Base-by-base conservation (phyloP, 768 basidiomycete genomes). In the Tricholoma furcatifolium region DNA sequence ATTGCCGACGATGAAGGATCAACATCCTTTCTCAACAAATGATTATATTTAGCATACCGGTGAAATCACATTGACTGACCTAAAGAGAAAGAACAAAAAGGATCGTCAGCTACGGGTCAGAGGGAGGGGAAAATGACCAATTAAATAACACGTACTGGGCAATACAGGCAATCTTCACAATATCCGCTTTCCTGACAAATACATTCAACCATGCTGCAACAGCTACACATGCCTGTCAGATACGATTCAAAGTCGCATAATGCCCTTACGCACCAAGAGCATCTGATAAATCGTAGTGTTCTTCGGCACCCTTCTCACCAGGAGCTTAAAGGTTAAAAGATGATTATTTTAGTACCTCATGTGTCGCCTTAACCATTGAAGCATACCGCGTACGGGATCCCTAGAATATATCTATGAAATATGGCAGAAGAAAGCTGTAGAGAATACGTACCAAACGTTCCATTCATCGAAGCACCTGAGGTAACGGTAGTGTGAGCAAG, bases 181-280 rank as follows among this genome's bases (percentile, higher is more conserved):
- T 69, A 58, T 82, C 78, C 4, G 80, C 78, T 46, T 85, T 80
- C 15, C 82, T 72, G 6, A 84, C 74, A 54, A 85, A 80, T 4
- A 83, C 76, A 60, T 84, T 83, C 47, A 85, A 65, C 81, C 82
- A 85, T 8, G 79, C 70, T 2, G 78, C 80, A 45, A 85, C 80
- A 15, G 81, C 82, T 74, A 59, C 21, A 27, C 8, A 55, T 56
- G 23, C 59, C n/a, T 17, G 44, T 9, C 14, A 4, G 32, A 18
- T 17, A 53, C 12, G 14, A 34, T 41, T n/a, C 24, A 39, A 10
- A 6, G 45, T 24, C 34, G 32, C 57, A 52, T 8, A 52, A 8
- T 27, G 39, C 3, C n/a, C 27, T 43, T 36, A 15, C 21, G 11
- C 59, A 73, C 74, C 72, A 3, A 81, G 66, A 31, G 78, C 78